A percentile compares a stretch with the other conserved stretches of the same genome.
Evolutionary conservation across 192 early-diverging fungal species (phyloP).

Genomic region (Powellomyces hirtus): DNA sequence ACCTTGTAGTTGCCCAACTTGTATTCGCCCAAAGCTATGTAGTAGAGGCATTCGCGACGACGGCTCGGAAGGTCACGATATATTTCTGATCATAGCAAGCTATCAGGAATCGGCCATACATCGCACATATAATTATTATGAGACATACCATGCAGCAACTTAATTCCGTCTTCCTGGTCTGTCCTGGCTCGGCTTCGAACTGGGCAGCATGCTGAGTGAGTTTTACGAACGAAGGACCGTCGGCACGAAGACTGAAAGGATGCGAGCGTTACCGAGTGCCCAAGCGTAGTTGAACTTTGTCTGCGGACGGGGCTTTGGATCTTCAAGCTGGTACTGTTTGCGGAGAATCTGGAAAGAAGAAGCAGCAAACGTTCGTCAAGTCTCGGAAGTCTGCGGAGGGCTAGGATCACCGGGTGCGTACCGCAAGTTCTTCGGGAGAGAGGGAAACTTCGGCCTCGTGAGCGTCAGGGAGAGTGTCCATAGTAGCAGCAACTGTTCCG

Average conservation of each 20-base stretch:
- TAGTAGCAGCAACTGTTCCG: too few relatives aligned
- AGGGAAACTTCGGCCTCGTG: slow-evolving; percentile 29
- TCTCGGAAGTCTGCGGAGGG: too few relatives aligned
- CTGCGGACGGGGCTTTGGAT: slow-evolving; percentile 66
- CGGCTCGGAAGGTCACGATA: slow-evolving; percentile 78
- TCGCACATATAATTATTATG: background rate
- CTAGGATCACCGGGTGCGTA: background rate
- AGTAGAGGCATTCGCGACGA: slow-evolving; percentile 92
- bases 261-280: slow-evolving; percentile 67
- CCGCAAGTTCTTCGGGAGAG: slow-evolving; percentile 22
- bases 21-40: slow-evolving; percentile 87
- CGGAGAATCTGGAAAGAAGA: slow-evolving; percentile 8
- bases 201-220: background rate
- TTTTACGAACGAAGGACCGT: too few relatives aligned
- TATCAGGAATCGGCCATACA: background rate
- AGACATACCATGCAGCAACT: slow-evolving; percentile 65
- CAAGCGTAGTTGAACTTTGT: slow-evolving; percentile 98
- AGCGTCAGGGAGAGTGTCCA: slow-evolving; percentile 31
- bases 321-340: slow-evolving; percentile 55
- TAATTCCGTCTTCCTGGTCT: slow-evolving; percentile 75
- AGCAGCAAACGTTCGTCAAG: background rate
- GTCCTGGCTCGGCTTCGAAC: slow-evolving; percentile 54
- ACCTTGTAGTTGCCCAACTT: slow-evolving; percentile 84
- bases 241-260: background rate
- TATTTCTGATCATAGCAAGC: slow-evolving; percentile 60